These are phyloP conservation scores for Diaporthe destruens DNA, from an alignment of 2,329 filamentous ascomycete species.

Conservation along the genomic window DNA sequence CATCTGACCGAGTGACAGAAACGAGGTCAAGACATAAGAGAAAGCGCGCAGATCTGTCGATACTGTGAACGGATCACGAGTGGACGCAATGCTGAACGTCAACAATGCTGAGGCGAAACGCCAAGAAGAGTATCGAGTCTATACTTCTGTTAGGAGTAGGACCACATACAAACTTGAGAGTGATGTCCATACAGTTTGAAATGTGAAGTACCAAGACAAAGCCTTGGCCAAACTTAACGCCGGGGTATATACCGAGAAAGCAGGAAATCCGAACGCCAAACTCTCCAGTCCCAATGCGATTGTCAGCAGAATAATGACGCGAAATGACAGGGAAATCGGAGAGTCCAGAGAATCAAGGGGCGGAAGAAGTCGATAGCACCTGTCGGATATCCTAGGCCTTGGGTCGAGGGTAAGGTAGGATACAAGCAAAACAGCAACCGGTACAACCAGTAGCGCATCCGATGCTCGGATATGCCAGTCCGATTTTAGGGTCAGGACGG, in stretches of 20 bases:
- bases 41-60: slow-evolving; percentile 47
- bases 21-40: slow-evolving; percentile 47
- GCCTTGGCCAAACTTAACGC: slow-evolving; percentile 12
- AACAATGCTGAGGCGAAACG: slow-evolving; percentile 14
- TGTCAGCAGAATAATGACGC: not conserved
- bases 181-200: slow-evolving; percentile 3
- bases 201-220: slow-evolving; percentile 28
- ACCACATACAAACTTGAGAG: not conserved
- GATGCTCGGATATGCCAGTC: slow-evolving; percentile 43
- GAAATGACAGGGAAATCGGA: not conserved
- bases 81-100: slow-evolving; percentile 51
- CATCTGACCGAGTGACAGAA: slow-evolving; percentile 50
- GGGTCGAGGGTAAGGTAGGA: slow-evolving; percentile 45
- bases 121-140: slow-evolving; percentile 15
- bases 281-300: not conserved
- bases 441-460: slow-evolving; percentile 47
- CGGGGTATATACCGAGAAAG: not conserved
- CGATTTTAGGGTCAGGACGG: slow-evolving; percentile 46
- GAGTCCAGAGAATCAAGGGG: slow-evolving; percentile 4
- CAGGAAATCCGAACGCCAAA: slow-evolving; percentile 7
- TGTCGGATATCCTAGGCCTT: slow-evolving; percentile 10
- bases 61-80: slow-evolving; percentile 46
- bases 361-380: not conserved
- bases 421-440: slow-evolving; percentile 48
- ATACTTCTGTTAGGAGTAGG: not conserved